Percentiles rank a stretch among this genome's conserved stretches.
These are phyloP conservation scores for Fragaria iinumae DNA, from an alignment of 306 rosid species.

Conservation along the genomic window DNA sequence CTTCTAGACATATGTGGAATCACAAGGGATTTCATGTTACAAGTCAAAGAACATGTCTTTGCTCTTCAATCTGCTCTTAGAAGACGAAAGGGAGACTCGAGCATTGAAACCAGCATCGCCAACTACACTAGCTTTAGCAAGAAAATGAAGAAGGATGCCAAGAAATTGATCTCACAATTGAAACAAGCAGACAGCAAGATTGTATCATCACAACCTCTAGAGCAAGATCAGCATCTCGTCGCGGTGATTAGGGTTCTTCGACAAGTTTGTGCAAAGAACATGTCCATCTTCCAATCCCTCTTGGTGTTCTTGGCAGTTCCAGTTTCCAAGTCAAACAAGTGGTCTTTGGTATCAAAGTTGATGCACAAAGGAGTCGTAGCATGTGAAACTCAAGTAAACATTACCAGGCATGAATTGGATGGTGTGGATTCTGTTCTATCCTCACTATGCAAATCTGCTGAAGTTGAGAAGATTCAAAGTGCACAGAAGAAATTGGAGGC, in stretches of 20 bases:
- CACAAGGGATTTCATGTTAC: slow-evolving; percentile 44
- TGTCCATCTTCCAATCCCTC: slow-evolving; percentile 30
- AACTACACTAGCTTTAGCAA: slow-evolving; percentile 43
- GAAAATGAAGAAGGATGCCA: slow-evolving; percentile 58
- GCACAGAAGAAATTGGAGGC: slow-evolving; percentile 38
- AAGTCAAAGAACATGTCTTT: slow-evolving; percentile 49
- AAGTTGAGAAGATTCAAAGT: slow-evolving; percentile 29
- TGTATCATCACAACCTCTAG: neutral
- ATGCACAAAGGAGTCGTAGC: slow-evolving; percentile 39
- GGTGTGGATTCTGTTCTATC: slow-evolving; percentile 40
- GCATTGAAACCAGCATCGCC: slow-evolving; percentile 35
- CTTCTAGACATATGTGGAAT: slow-evolving; percentile 61
- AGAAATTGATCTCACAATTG: slow-evolving; percentile 32
- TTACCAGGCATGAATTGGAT: slow-evolving; percentile 39
- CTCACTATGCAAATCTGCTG: slow-evolving; percentile 19
- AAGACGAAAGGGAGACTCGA: slow-evolving; percentile 58
- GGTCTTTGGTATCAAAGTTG: slow-evolving; percentile 49
- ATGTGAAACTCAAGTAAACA: slow-evolving; percentile 33
- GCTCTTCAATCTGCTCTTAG: slow-evolving; percentile 62
- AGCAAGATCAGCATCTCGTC: slow-evolving; percentile 21
- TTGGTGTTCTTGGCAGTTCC: slow-evolving; percentile 30
- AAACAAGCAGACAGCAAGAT: slow-evolving; percentile 25
- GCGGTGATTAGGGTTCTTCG: slow-evolving; percentile 33
- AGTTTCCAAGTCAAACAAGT: slow-evolving; percentile 28
- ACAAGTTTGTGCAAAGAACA: slow-evolving; percentile 24